A percentile compares a stretch with the other conserved stretches of the same genome.
phyloP scores from a whole-genome alignment of 2,329 filamentous ascomycete genomes.

The Alternaria arborescens region DNA sequence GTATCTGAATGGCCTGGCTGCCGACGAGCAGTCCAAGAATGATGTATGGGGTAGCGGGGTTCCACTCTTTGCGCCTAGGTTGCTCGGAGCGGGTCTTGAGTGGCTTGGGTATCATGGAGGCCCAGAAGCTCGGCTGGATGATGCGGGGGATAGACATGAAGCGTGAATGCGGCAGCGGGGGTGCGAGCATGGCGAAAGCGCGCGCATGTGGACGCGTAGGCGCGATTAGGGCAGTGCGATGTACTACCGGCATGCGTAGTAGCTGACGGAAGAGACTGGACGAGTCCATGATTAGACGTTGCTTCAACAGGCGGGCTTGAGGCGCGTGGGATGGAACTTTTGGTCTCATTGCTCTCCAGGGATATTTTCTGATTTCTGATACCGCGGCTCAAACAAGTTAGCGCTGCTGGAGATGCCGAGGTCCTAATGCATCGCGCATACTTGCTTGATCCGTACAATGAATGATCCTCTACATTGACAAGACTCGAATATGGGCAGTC shows the following conservation, averaged over 20 bases:
- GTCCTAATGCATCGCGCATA: slow-evolving; percentile 12
- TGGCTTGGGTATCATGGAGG: slow-evolving; percentile 48
- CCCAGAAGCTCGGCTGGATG: slow-evolving; percentile 50
- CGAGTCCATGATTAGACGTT: slow-evolving; percentile 35
- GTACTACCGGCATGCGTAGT: slow-evolving; percentile 35
- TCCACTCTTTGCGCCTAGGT: slow-evolving; percentile 51
- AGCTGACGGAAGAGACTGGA: slow-evolving; percentile 35
- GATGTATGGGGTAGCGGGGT: slow-evolving; percentile 73
- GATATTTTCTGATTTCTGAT: slow-evolving; percentile 13
- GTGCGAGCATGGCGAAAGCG: slow-evolving; percentile 32
- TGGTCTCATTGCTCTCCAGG: background rate
- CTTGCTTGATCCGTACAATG: background rate
- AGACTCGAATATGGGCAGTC: slow-evolving; percentile 10
- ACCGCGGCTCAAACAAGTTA: slow-evolving; percentile 3
- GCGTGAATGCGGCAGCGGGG: slow-evolving; percentile 24
- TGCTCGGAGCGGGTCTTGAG: slow-evolving; percentile 24
- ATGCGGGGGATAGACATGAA: slow-evolving; percentile 47
- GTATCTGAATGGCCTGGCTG: slow-evolving; percentile 93
- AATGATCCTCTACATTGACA: background rate
- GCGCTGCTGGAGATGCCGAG: slow-evolving; percentile 19
- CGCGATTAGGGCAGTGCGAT: slow-evolving; percentile 27
- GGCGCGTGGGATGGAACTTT: background rate
- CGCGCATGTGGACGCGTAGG: slow-evolving; percentile 31
- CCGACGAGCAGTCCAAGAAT: slow-evolving; percentile 79
- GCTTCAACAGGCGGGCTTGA: background rate